A percentile compares a stretch with the other conserved stretches of the same genome.
These are phyloP conservation scores for Ascochyta koolunga DNA, from an alignment of 2,329 filamentous ascomycete genomes.

Conservation along the genomic window DNA sequence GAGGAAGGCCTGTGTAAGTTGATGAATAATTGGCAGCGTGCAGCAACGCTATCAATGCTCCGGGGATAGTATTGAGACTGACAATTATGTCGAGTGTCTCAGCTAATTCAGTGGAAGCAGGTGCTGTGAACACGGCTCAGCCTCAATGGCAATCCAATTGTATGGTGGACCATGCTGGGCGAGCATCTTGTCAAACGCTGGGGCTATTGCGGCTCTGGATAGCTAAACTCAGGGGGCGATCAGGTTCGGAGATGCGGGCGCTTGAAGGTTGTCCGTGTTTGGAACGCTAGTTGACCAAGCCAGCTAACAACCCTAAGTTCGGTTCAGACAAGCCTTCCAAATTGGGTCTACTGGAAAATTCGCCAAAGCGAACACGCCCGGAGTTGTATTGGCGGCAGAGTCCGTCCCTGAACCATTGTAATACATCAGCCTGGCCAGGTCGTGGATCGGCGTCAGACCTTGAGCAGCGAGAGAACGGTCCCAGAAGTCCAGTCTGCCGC, in stretches of 20 bases:
- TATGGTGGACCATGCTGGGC: constrained; percentile 8
- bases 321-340: not conserved
- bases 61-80: not conserved
- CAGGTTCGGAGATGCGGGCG: not conserved
- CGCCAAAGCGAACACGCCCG: not conserved
- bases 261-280: constrained; percentile 1
- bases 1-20: not conserved
- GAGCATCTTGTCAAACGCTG: constrained; percentile 9
- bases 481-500: not conserved
- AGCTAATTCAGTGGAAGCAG: not conserved
- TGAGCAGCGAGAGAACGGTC: not conserved
- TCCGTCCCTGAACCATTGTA: not conserved
- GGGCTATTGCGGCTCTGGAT: constrained; percentile 1
- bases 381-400: not conserved
- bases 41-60: not conserved
- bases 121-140: not conserved
- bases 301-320: not conserved
- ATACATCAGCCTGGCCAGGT: not conserved
- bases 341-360: not conserved
- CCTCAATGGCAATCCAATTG: not conserved
- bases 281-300: constrained; percentile 2
- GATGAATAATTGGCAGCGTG: not conserved
- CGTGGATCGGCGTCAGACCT: not conserved
- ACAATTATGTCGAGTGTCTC: not conserved
- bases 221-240: constrained; percentile 7